Percentiles rank a stretch among this genome's conserved stretches.
These are phyloP conservation scores for Panaeolus papilionaceus DNA, from an alignment of 768 basidiomycete genomes.

Conservation along the genomic window DNA sequence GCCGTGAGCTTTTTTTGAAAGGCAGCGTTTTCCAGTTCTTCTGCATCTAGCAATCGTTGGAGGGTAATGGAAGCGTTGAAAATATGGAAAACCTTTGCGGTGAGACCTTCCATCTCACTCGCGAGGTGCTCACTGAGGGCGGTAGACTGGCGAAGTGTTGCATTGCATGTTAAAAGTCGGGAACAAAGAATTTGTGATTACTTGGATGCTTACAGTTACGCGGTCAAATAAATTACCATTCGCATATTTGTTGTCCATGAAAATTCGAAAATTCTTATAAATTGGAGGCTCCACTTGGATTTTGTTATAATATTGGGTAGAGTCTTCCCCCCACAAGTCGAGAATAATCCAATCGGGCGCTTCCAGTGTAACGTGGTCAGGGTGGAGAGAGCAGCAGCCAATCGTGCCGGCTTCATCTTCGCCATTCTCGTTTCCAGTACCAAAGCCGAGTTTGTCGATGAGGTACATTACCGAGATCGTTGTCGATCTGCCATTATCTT, in stretches of 20 bases:
- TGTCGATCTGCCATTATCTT: conserved; percentile 96
- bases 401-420: conserved; percentile 99
- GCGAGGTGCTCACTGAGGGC: conserved; percentile 91
- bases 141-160: conserved; percentile 60
- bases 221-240: conserved; percentile 94
- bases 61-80: conserved; percentile 98
- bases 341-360: conserved; percentile 89
- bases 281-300: conserved; percentile 90
- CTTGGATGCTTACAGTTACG: conserved; percentile 72
- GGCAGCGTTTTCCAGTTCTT: conserved; percentile 62
- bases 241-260: conserved; percentile 91
- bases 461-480: conserved; percentile 98
- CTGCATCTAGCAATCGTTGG: conserved; percentile 85
- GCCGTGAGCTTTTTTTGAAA: conserved; percentile 96
- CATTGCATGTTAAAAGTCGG: conserved; percentile 27
- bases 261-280: conserved; percentile 97
- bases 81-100: conserved; percentile 99
- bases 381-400: conserved; percentile 96
- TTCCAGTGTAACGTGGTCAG: conserved; percentile 94
- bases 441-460: conserved; percentile 95
- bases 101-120: conserved; percentile 95
- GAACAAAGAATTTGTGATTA: not conserved
- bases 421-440: conserved; percentile 99
- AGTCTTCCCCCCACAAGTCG: conserved; percentile 99
- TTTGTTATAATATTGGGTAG: conserved; percentile 94